phyloP scores from a whole-genome alignment of 352 stramenopile species.

The Phytopythium kandeliae region DNA sequence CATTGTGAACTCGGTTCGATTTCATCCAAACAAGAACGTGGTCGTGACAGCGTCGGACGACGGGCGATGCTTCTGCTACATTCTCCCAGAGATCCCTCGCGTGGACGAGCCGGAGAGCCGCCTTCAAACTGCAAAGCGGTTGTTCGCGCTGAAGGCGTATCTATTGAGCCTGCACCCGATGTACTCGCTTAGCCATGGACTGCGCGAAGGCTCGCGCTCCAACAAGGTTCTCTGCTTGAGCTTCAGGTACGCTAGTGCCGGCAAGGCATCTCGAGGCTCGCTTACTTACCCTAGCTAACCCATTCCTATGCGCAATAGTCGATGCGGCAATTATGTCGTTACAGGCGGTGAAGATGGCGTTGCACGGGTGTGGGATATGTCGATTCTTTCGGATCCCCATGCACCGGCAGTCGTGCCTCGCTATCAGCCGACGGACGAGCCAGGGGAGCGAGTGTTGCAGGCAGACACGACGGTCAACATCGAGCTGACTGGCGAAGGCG shows the following conservation, averaged over 20 bases:
- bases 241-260: constrained; percentile 25
- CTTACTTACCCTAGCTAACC: not conserved
- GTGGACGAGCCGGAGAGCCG: constrained; percentile 57
- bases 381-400: constrained; percentile 34
- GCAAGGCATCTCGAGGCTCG: too few species aligned
- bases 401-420: constrained; percentile 40
- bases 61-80: constrained; percentile 88
- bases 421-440: constrained; percentile 44
- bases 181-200: constrained; percentile 66
- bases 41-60: constrained; percentile 92
- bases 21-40: constrained; percentile 83
- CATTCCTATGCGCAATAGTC: constrained; percentile 33
- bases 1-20: constrained; percentile 82
- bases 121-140: constrained; percentile 69
- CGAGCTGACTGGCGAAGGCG: not conserved
- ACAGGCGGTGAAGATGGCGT: constrained; percentile 93
- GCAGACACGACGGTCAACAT: constrained; percentile 7
- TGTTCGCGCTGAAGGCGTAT: constrained; percentile 68
- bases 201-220: constrained; percentile 43
- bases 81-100: constrained; percentile 64
- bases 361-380: constrained; percentile 87
- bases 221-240: constrained; percentile 72
- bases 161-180: constrained; percentile 76
- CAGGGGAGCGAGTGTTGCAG: constrained; percentile 7
- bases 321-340: constrained; percentile 83